Evolutionary conservation across 140 eudicot genomes (phyloP).

Genomic region (Anethum foeniculum): DNA sequence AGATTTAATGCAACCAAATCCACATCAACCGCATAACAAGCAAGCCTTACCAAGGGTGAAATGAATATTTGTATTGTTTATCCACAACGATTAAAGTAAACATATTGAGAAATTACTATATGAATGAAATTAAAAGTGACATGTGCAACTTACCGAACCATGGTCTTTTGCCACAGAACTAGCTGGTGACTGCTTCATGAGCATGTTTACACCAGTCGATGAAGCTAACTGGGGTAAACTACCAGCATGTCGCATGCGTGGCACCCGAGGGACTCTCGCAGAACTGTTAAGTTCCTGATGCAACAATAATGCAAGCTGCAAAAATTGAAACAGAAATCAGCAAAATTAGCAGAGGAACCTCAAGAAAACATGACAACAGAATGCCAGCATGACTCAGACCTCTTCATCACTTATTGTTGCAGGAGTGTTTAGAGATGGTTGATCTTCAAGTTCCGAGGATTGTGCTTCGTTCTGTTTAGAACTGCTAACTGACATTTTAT

Average conservation of each 20-base stretch:
- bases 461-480: conserved; percentile 22
- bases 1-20: background rate
- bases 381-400: conserved; percentile 30
- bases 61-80: background rate
- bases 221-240: conserved; percentile 84
- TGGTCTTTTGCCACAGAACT: conserved; percentile 61
- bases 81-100: background rate
- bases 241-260: conserved; percentile 95
- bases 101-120: background rate
- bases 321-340: conserved; percentile 5
- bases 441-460: conserved; percentile 4
- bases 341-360: background rate
- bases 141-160: conserved; percentile 31
- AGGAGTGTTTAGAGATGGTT: conserved; percentile 41
- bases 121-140: background rate
- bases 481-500: conserved; percentile 17
- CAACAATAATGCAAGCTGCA: conserved; percentile 88
- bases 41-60: background rate
- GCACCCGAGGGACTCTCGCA: conserved; percentile 92
- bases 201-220: conserved; percentile 47
- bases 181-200: conserved; percentile 62
- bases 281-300: conserved; percentile 98
- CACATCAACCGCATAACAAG: background rate
- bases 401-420: conserved; percentile 92
- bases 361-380: background rate